Percentiles rank a stretch among this genome's conserved stretches.
Evolutionary conservation across 1,284 basidiomycete genomes (phyloP).

Genomic region (Rhodotorula glutinis): DNA sequence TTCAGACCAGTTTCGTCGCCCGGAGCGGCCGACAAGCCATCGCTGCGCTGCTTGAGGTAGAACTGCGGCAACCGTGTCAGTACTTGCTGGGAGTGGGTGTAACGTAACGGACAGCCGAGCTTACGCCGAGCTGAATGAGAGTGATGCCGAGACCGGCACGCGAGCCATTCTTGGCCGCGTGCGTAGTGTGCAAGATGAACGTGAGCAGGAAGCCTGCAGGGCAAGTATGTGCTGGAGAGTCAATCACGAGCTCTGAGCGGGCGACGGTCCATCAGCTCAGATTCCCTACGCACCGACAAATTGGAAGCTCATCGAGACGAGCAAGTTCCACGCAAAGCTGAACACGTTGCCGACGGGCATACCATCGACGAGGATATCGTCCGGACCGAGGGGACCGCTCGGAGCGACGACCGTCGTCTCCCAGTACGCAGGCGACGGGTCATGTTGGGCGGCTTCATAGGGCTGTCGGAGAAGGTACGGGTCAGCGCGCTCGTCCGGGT

Average conservation of each 20-base stretch:
- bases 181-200: slow-evolving; percentile 79
- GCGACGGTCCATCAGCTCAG: too few species aligned
- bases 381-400: slow-evolving; percentile 47
- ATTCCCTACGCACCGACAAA: slow-evolving; percentile 61
- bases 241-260: too few species aligned
- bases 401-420: slow-evolving; percentile 86
- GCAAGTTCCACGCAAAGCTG: slow-evolving; percentile 71
- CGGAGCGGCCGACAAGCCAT: slow-evolving; percentile 1
- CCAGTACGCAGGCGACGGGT: slow-evolving; percentile 94
- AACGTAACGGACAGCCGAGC: background rate
- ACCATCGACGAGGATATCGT: slow-evolving; percentile 58
- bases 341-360: slow-evolving; percentile 61
- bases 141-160: slow-evolving; percentile 92
- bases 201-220: slow-evolving; percentile 83
- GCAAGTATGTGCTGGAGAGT: too few species aligned
- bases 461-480: slow-evolving; percentile 59
- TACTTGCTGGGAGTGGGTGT: background rate
- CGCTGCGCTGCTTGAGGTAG: slow-evolving; percentile 38
- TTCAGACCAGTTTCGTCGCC: slow-evolving; percentile 30
- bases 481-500: slow-evolving; percentile 8
- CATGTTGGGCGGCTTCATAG: slow-evolving; percentile 82
- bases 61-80: slow-evolving; percentile 11
- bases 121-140: slow-evolving; percentile 63
- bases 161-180: slow-evolving; percentile 90
- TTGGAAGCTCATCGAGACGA: slow-evolving; percentile 93